Evolutionary conservation across 441 rosid genomes (phyloP).

Genomic region (Adansonia gregorii): DNA sequence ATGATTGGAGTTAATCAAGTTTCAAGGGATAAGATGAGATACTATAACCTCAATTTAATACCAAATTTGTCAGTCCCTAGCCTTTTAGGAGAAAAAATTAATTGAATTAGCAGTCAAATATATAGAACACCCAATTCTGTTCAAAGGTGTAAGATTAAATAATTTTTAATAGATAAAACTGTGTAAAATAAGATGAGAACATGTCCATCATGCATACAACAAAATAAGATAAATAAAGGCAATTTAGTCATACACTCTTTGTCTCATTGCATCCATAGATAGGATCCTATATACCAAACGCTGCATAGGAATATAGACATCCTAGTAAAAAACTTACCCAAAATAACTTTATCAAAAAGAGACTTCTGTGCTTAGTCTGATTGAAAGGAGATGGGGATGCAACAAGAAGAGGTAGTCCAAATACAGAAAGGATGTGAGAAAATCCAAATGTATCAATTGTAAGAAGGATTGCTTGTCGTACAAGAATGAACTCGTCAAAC

Average conservation of each 20-base stretch:
- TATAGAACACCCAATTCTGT: not conserved
- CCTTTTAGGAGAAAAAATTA: not conserved
- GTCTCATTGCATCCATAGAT: not conserved
- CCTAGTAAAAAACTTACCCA: conserved; percentile 46
- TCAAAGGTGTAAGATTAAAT: not conserved
- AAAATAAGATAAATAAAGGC: not conserved
- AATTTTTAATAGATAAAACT: not conserved
- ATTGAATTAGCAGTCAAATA: conserved; percentile 6
- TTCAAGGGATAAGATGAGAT: not conserved
- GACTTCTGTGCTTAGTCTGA: conserved; percentile 32
- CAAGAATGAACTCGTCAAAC: conserved; percentile 87
- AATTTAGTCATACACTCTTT: not conserved
- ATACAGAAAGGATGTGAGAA: conserved; percentile 76
- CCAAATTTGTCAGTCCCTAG: not conserved
- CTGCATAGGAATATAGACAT: not conserved
- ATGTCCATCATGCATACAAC: not conserved
- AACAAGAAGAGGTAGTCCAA: conserved; percentile 79
- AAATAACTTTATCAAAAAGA: conserved; percentile 42
- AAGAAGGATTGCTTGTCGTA: conserved; percentile 89
- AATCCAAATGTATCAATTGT: conserved; percentile 89
- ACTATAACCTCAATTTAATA: not conserved
- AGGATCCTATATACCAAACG: not conserved
- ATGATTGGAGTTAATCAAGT: not conserved
- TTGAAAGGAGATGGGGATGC: conserved; percentile 33
- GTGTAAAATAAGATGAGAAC: not conserved